A percentile compares a stretch with the other conserved stretches of the same genome.
phyloP scores from a whole-genome alignment of 2,329 filamentous ascomycete genomes.

The Alternaria sp. region DNA sequence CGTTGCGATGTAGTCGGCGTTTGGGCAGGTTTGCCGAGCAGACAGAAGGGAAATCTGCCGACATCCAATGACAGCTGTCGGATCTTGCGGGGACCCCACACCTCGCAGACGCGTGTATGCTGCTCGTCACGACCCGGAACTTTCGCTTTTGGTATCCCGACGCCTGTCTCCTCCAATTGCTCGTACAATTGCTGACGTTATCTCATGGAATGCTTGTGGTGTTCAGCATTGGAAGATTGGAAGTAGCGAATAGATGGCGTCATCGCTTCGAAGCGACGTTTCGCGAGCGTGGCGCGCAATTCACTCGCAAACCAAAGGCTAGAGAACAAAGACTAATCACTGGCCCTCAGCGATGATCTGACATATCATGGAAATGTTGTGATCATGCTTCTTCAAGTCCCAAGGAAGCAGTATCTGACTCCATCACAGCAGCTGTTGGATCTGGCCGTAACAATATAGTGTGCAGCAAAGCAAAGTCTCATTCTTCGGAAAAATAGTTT shows the following conservation, averaged over 20 bases:
- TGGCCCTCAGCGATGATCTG: neutral
- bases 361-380: neutral
- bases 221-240: neutral
- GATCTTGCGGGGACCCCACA: slow-evolving; percentile 26
- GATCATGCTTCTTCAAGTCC: neutral
- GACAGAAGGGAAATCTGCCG: slow-evolving; percentile 12
- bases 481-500: too few species aligned
- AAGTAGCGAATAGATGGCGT: neutral
- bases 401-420: too few species aligned
- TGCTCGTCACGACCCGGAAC: slow-evolving; percentile 22
- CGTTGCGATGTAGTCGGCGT: slow-evolving; percentile 4
- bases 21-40: slow-evolving; percentile 33
- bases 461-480: too few species aligned
- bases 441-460: too few species aligned
- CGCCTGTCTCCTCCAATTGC: neutral
- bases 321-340: neutral
- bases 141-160: slow-evolving; percentile 23
- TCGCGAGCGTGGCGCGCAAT: neutral
- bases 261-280: neutral
- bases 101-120: slow-evolving; percentile 26
- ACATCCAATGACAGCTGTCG: slow-evolving; percentile 20
- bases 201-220: neutral
- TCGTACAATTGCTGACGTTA: neutral
- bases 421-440: too few species aligned
- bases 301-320: neutral